phyloP scores from a whole-genome alignment of 2,329 filamentous ascomycete genomes.

The Furcasterigmium sp. region DNA sequence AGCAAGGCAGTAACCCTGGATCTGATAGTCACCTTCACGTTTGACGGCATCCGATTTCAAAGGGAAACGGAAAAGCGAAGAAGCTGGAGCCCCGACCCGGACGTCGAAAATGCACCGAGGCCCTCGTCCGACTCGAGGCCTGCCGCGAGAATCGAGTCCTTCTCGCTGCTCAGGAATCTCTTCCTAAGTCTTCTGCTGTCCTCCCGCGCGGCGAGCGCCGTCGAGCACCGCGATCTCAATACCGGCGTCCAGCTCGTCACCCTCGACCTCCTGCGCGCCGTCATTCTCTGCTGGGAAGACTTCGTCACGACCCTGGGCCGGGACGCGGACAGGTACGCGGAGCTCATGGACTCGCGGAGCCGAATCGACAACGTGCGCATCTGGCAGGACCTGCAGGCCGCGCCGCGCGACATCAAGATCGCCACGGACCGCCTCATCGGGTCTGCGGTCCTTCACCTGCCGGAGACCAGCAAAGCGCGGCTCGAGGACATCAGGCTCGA shows the following conservation, averaged over 20 bases:
- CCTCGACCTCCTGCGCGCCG: background rate
- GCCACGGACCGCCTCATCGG: background rate
- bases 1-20: too few species aligned
- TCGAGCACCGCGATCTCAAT: background rate
- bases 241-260: background rate
- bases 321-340: background rate
- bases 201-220: background rate
- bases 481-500: background rate
- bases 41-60: background rate
- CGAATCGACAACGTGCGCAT: background rate
- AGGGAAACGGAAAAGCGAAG: background rate
- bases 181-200: background rate
- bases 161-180: background rate
- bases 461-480: too few species aligned
- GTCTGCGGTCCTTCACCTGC: background rate
- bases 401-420: background rate
- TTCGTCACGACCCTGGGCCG: background rate
- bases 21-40: background rate
- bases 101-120: background rate
- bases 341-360: background rate
- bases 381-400: background rate
- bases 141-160: background rate
- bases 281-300: background rate
- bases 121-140: background rate
- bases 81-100: background rate